Percentiles rank a stretch among this genome's conserved stretches.
These are phyloP conservation scores for Sporothrix pallida DNA, from an alignment of 2,329 filamentous ascomycete species.

Conservation along the genomic window DNA sequence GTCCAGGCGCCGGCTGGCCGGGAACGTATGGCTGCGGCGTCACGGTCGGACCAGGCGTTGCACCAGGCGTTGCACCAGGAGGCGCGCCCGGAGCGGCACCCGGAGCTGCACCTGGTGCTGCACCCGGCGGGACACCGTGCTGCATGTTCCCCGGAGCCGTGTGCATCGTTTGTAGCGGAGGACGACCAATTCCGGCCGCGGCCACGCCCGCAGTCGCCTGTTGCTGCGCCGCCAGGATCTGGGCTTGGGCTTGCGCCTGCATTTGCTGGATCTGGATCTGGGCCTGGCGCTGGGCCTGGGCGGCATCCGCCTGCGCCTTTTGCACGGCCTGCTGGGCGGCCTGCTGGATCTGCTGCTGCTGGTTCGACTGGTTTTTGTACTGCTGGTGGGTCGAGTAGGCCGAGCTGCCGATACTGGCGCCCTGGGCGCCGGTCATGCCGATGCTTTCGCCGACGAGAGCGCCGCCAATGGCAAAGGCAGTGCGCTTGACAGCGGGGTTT, in stretches of 20 bases:
- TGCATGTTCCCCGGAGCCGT: constrained; percentile 29
- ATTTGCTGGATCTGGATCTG: constrained; percentile 25
- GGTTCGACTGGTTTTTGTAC: constrained; percentile 27
- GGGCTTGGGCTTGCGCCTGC: constrained; percentile 12
- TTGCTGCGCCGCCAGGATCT: neutral
- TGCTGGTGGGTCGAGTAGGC: constrained; percentile 27
- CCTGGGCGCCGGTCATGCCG: constrained; percentile 30
- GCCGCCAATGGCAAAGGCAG: constrained; percentile 33
- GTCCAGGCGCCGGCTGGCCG: constrained; percentile 1
- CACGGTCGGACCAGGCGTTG: neutral
- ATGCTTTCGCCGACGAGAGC: constrained; percentile 32
- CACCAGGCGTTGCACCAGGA: constrained; percentile 1
- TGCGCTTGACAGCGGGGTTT: constrained; percentile 37
- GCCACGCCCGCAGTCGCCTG: neutral
- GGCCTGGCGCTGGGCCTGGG: constrained; percentile 25
- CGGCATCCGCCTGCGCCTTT: constrained; percentile 17
- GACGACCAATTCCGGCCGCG: neutral
- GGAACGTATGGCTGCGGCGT: constrained; percentile 20
- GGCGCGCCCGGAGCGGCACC: constrained; percentile 18
- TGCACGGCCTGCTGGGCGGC: constrained; percentile 15
- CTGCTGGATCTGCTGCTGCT: neutral
- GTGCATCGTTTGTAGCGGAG: constrained; percentile 23
- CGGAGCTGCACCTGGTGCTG: neutral
- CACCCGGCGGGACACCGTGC: constrained; percentile 15
- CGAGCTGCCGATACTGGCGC: constrained; percentile 31